Evolutionary conservation across 2,329 filamentous ascomycete species (phyloP).

Genomic region (Elsinoe arachidis): DNA sequence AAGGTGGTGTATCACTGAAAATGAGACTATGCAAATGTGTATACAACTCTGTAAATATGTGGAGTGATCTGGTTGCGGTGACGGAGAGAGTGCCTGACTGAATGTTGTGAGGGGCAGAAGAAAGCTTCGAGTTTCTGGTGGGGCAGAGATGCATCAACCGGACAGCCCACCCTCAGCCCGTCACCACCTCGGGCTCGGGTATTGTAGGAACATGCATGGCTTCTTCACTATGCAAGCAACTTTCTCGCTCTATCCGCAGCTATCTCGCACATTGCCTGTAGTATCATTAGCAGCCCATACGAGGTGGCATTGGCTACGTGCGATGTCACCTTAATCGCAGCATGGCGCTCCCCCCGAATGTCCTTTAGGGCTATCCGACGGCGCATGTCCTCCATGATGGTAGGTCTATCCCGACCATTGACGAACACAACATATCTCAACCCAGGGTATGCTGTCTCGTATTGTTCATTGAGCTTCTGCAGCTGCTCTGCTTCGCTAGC

Average conservation of each 20-base stretch:
- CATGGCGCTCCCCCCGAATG: constrained; percentile 57
- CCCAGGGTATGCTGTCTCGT: constrained; percentile 73
- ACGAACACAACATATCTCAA: constrained; percentile 88
- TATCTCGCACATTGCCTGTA: constrained; percentile 83
- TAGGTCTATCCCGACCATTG: constrained; percentile 63
- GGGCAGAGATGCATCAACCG: background rate
- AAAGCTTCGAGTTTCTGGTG: background rate
- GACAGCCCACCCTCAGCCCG: background rate
- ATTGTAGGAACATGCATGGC: background rate
- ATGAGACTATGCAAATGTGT: background rate
- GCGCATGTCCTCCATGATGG: constrained; percentile 77
- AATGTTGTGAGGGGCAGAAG: background rate
- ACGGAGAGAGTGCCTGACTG: background rate
- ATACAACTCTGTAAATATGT: background rate
- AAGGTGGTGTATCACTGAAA: background rate
- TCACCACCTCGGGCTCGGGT: background rate
- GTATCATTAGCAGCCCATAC: constrained; percentile 17
- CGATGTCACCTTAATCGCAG: constrained; percentile 60
- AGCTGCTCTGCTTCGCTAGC: constrained; percentile 51
- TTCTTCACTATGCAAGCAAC: constrained; percentile 29
- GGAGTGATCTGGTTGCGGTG: background rate
- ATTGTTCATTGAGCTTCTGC: constrained; percentile 60
- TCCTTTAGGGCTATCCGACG: constrained; percentile 61
- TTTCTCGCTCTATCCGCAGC: constrained; percentile 70
- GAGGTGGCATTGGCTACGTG: background rate